phyloP scores from a whole-genome alignment of 495 filamentous ascomycete species.

The Haplographium delicatum region DNA sequence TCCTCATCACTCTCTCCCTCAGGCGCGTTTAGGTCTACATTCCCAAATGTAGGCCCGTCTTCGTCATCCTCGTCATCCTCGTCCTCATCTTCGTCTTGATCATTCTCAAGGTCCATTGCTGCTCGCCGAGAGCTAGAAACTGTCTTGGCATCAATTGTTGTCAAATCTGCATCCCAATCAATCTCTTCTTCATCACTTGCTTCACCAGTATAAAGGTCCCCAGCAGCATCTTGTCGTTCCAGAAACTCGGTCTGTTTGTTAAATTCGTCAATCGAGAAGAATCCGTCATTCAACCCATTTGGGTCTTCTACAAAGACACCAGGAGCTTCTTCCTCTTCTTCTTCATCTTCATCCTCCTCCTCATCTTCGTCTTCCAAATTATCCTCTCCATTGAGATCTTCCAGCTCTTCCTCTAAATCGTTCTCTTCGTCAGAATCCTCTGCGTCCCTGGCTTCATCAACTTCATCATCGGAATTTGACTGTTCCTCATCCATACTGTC shows the following conservation, averaged over 20 bases:
- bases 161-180: slow-evolving; percentile 75
- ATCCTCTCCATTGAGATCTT: slow-evolving; percentile 40
- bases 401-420: slow-evolving; percentile 36
- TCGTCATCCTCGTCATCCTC: slow-evolving; percentile 64
- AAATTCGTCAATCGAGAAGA: slow-evolving; percentile 97
- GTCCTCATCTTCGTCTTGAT: slow-evolving; percentile 30
- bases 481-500: slow-evolving; percentile 26
- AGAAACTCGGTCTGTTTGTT: slow-evolving; percentile 86
- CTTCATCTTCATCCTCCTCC: slow-evolving; percentile 31
- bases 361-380: slow-evolving; percentile 30
- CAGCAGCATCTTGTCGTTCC: slow-evolving; percentile 71
- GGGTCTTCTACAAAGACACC: slow-evolving; percentile 40
- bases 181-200: slow-evolving; percentile 72
- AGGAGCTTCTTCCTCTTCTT: slow-evolving; percentile 32
- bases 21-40: slow-evolving; percentile 54
- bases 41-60: slow-evolving; percentile 71
- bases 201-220: slow-evolving; percentile 53
- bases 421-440: slow-evolving; percentile 33
- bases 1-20: slow-evolving; percentile 52
- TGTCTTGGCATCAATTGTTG: slow-evolving; percentile 27
- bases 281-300: slow-evolving; percentile 79
- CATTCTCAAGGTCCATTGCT: slow-evolving; percentile 19
- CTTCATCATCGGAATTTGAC: slow-evolving; percentile 2
- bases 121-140: slow-evolving; percentile 15
- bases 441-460: slow-evolving; percentile 21